Conservation (phyloP, 306 rosid genomes). For the Adenanthera pavonina region DNA sequence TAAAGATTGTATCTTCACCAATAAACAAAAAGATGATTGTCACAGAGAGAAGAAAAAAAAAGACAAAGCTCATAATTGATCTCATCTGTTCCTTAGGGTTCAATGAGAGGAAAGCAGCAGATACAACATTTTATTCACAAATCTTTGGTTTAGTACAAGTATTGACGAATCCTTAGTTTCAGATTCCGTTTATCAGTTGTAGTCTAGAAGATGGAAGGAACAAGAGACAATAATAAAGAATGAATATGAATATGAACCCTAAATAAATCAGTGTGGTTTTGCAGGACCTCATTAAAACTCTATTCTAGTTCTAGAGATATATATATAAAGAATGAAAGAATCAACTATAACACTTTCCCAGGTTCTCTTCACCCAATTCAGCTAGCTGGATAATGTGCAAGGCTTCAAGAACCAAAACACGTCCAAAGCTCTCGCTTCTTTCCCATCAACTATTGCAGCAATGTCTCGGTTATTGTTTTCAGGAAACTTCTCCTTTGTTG, state of each 20-base stretch:
- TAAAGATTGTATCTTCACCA: too few relatives aligned
- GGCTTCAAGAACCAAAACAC: slow-evolving; percentile 97
- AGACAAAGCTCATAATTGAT: neutral
- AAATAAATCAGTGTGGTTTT: slow-evolving; percentile 26
- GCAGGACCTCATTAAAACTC: slow-evolving; percentile 18
- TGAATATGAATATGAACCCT: slow-evolving; percentile 28
- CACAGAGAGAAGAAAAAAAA: too few relatives aligned
- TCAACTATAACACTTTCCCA: slow-evolving; percentile 33
- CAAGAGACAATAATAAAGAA: slow-evolving; percentile 23
- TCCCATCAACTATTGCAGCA: slow-evolving; percentile 58
- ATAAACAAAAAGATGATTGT: too few relatives aligned
- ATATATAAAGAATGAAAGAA: slow-evolving; percentile 56
- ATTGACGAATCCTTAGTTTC: slow-evolving; percentile 41
- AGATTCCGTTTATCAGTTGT: slow-evolving; percentile 38
- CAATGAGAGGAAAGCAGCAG: neutral
- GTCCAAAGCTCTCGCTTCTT: slow-evolving; percentile 76
- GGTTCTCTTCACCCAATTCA: slow-evolving; percentile 25
- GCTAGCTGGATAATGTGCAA: slow-evolving; percentile 72
- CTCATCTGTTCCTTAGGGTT: neutral
- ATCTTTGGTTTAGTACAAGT: slow-evolving; percentile 24
- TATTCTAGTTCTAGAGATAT: neutral
- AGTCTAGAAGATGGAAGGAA: slow-evolving; percentile 32
- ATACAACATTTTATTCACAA: slow-evolving; percentile 35
- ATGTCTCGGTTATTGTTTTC: slow-evolving; percentile 52
- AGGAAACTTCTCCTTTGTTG: slow-evolving; percentile 41